Evolutionary conservation across 1,139 yeast species (phyloP).

Genomic region (Casaregolazyma suthepensis): DNA sequence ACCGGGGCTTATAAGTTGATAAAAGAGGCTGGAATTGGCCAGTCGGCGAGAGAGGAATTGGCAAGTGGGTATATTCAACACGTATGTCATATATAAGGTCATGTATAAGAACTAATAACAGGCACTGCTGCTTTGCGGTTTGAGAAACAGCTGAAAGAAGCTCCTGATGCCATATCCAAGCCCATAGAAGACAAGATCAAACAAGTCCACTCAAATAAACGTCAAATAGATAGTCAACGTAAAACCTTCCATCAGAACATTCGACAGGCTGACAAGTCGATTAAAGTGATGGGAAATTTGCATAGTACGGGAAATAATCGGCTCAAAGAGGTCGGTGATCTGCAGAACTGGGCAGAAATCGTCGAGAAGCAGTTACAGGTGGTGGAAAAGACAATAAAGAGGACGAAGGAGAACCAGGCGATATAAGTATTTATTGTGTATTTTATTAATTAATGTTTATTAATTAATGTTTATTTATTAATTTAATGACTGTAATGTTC

Average conservation of each 20-base stretch:
- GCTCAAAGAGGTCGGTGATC: constrained; percentile 32
- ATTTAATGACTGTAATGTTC: no score
- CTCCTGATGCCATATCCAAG: constrained; percentile 23
- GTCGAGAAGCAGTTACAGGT: constrained; percentile 46
- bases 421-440: neutral
- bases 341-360: constrained; percentile 44
- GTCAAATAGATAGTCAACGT: constrained; percentile 22
- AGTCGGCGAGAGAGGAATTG: constrained; percentile 24
- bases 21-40: constrained; percentile 31
- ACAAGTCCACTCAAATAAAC: constrained; percentile 24
- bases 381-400: constrained; percentile 35
- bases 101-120: neutral
- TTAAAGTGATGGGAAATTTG: constrained; percentile 20
- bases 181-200: constrained; percentile 24
- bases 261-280: constrained; percentile 15
- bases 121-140: constrained; percentile 16
- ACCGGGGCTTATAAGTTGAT: constrained; percentile 24
- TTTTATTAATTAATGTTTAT: neutral
- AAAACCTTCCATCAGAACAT: constrained; percentile 18
- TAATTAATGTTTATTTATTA: neutral
- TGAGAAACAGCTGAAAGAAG: constrained; percentile 15
- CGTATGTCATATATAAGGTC: neutral
- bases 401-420: neutral
- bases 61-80: constrained; percentile 14
- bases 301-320: constrained; percentile 18